Conservation (phyloP, 2,329 filamentous ascomycete genomes). For the Diaporthe sp. region DNA sequence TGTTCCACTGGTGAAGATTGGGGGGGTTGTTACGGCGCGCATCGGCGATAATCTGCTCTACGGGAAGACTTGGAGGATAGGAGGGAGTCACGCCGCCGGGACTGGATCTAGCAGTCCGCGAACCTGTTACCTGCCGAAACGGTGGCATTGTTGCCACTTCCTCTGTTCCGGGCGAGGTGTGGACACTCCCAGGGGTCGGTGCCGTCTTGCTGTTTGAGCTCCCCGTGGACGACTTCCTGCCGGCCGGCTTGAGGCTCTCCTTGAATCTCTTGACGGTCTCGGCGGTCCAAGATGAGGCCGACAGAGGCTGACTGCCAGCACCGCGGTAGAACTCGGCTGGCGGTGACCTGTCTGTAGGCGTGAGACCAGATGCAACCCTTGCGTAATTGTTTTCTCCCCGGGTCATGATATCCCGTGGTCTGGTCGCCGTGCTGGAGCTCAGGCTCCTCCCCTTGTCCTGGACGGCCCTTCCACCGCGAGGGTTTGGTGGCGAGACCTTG, state of each 20-base stretch:
- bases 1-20: slow-evolving; percentile 42
- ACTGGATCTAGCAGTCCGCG: slow-evolving; percentile 47
- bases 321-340: slow-evolving; percentile 44
- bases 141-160: slow-evolving; percentile 22
- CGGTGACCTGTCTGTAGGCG: slow-evolving; percentile 22
- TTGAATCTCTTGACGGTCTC: slow-evolving; percentile 45
- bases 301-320: slow-evolving; percentile 40
- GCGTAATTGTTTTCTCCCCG: slow-evolving; percentile 20
- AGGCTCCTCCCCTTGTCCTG: slow-evolving; percentile 40
- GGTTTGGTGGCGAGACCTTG: slow-evolving; percentile 47
- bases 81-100: slow-evolving; percentile 43
- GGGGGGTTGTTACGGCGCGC: slow-evolving; percentile 18
- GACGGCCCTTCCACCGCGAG: slow-evolving; percentile 42
- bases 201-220: slow-evolving; percentile 26
- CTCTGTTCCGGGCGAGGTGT: slow-evolving; percentile 26
- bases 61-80: slow-evolving; percentile 39
- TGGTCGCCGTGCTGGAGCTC: slow-evolving; percentile 38
- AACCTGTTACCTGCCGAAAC: slow-evolving; percentile 32
- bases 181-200: slow-evolving; percentile 18
- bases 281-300: slow-evolving; percentile 47
- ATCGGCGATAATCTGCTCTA: slow-evolving; percentile 30
- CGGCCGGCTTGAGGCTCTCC: slow-evolving; percentile 37
- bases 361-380: slow-evolving; percentile 20
- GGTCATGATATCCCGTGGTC: slow-evolving; percentile 40
- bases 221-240: slow-evolving; percentile 25